Percentiles rank a stretch among this genome's conserved stretches.
Evolutionary conservation across 83 land plant genomes (phyloP).

Genomic region (Isoetes engelmannii): DNA sequence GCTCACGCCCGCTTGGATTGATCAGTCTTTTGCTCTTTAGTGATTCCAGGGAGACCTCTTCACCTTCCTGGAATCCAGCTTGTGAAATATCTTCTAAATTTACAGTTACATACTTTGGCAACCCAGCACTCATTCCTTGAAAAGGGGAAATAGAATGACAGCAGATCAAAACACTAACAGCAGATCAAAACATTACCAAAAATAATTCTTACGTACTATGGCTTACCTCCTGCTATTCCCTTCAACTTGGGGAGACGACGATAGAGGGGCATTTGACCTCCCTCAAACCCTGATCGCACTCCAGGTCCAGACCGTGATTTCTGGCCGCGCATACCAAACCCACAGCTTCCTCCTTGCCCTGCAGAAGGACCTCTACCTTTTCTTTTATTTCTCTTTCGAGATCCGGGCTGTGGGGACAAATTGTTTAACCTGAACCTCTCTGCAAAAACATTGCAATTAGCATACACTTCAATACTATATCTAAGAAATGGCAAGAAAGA

Average conservation of each 20-base stretch:
- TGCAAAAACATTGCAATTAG: background rate
- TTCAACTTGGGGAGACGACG: conserved; percentile 77
- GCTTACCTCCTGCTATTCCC: conserved; percentile 91
- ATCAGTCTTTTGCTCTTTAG: conserved; percentile 72
- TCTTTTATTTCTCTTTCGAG: conserved; percentile 69
- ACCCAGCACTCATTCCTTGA: conserved; percentile 79
- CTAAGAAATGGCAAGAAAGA: no score
- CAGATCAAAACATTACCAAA: background rate
- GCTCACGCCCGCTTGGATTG: conserved; percentile 90
- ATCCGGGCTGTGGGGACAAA: conserved; percentile 90
- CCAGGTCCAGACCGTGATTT: conserved; percentile 97
- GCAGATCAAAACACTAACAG: conserved; percentile 1
- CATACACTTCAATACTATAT: no score
- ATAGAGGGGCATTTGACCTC: conserved; percentile 98
- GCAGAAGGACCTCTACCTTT: conserved; percentile 72
- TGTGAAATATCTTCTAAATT: conserved; percentile 69
- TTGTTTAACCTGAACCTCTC: conserved; percentile 66
- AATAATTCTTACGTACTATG: background rate
- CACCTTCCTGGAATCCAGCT: conserved; percentile 76
- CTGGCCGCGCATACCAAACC: conserved; percentile 92
- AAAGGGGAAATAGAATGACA: background rate
- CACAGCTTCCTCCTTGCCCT: conserved; percentile 79
- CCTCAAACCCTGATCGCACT: conserved; percentile 83
- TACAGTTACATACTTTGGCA: conserved; percentile 86
- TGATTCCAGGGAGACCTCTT: conserved; percentile 84